A percentile compares a stretch with the other conserved stretches of the same genome.
phyloP scores from a whole-genome alignment of 306 rosid genomes.

The Medicago lupulina region DNA sequence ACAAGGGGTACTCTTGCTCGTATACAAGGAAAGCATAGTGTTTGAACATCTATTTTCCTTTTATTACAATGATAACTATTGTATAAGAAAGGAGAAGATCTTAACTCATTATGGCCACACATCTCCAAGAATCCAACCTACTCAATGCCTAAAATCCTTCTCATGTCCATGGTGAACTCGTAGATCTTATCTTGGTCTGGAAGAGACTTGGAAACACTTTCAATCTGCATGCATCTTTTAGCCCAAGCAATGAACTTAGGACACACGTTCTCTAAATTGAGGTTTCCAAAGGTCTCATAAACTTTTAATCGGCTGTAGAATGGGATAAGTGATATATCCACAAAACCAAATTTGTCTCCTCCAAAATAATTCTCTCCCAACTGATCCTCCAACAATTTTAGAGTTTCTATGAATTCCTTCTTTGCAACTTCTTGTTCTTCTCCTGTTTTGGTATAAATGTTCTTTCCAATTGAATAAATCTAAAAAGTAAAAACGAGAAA shows the following conservation, averaged over 20 bases:
- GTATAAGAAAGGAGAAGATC: background rate
- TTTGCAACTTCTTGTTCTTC: slow-evolving; percentile 50
- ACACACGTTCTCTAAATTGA: slow-evolving; percentile 43
- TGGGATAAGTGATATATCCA: slow-evolving; percentile 52
- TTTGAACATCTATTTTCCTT: background rate
- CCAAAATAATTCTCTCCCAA: slow-evolving; percentile 50
- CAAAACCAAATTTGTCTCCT: slow-evolving; percentile 48
- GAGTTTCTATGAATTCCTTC: slow-evolving; percentile 47
- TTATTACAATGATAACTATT: background rate
- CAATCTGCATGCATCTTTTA: slow-evolving; percentile 47
- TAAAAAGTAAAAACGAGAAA: background rate
- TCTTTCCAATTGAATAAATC: slow-evolving; percentile 28
- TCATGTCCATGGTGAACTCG: background rate
- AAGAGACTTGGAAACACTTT: slow-evolving; percentile 51
- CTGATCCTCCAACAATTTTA: slow-evolving; percentile 42
- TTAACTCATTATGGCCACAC: background rate
- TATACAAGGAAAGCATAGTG: background rate
- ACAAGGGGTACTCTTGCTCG: no score
- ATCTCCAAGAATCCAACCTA: slow-evolving; percentile 32
- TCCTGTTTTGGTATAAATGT: slow-evolving; percentile 41
- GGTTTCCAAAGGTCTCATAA: slow-evolving; percentile 31
- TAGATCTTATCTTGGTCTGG: slow-evolving; percentile 42
- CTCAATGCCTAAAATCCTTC: slow-evolving; percentile 31
- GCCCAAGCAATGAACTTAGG: slow-evolving; percentile 53
- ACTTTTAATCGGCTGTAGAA: slow-evolving; percentile 43